Percentiles rank a stretch among this genome's conserved stretches.
phyloP scores from a whole-genome alignment of 805 yeast species.

The Metschnikowia kunwiensis region DNA sequence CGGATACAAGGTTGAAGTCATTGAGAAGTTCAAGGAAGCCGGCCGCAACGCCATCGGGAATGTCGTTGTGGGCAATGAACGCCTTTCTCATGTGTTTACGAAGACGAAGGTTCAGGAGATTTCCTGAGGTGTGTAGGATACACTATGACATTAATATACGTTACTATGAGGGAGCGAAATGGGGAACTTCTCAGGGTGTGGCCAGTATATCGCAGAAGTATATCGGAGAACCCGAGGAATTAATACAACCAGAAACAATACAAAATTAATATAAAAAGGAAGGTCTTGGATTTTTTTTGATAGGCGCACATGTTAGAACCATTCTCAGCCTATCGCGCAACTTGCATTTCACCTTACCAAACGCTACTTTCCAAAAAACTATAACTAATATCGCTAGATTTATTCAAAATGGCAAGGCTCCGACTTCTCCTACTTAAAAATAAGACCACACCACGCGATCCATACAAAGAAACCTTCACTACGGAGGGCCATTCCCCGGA shows the following conservation, averaged over 20 bases:
- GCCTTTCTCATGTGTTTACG: constrained; percentile 36
- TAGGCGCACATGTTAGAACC: too few species aligned
- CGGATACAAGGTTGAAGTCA: constrained; percentile 37
- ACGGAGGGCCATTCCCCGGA: constrained; percentile 38
- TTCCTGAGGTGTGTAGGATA: constrained; percentile 2
- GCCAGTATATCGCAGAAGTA: too few species aligned
- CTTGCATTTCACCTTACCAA: too few species aligned
- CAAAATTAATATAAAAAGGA: too few species aligned
- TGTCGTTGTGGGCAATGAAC: constrained; percentile 42
- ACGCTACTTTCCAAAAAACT: too few species aligned
- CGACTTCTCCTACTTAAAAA: constrained; percentile 62
- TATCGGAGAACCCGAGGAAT: too few species aligned
- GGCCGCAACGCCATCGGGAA: constrained; percentile 40
- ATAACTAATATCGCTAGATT: too few species aligned
- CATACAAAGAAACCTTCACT: constrained; percentile 50
- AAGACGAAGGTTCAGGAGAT: constrained; percentile 3
- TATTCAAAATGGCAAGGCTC: constrained; percentile 9
- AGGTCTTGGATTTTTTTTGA: too few species aligned
- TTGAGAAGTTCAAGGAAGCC: constrained; percentile 33
- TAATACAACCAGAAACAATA: too few species aligned
- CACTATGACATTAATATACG: neutral
- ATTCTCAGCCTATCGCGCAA: too few species aligned
- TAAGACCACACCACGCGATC: constrained; percentile 64
- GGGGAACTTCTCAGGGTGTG: too few species aligned
- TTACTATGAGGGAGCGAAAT: neutral